phyloP scores from a whole-genome alignment of 306 rosid species.

The Abrus precatorius region DNA sequence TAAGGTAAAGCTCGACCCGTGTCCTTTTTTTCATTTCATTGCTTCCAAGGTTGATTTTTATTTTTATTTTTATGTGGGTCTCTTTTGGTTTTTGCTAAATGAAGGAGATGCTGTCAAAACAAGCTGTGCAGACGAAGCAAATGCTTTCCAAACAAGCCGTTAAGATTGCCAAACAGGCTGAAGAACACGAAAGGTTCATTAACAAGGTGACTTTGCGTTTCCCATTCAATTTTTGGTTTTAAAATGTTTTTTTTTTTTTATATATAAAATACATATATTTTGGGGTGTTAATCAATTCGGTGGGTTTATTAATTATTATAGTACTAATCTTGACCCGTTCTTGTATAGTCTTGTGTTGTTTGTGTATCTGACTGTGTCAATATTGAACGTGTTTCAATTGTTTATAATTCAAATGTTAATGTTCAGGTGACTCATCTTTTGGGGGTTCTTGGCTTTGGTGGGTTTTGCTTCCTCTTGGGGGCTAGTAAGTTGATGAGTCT shows the following conservation, averaged over 20 bases:
- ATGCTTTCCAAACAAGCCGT: constrained; percentile 79
- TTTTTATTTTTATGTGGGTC: constrained; percentile 32
- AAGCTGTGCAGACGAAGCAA: constrained; percentile 81
- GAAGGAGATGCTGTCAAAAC: constrained; percentile 76
- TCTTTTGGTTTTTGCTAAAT: constrained; percentile 58
- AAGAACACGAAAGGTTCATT: constrained; percentile 87
- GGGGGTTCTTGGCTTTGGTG: constrained; percentile 88
- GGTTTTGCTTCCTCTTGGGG: constrained; percentile 90
- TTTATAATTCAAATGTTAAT: not conserved
- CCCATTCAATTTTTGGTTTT: constrained; percentile 3
- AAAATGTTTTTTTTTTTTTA: not conserved
- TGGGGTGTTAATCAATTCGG: constrained; percentile 2
- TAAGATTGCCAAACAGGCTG: constrained; percentile 87
- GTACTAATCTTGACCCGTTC: not conserved
- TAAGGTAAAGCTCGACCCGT: constrained; percentile 53
- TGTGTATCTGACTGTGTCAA: not conserved
- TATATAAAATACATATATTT: not conserved
- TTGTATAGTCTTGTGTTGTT: not conserved
- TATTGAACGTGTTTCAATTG: not conserved
- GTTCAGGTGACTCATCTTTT: constrained; percentile 79
- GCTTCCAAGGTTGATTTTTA: constrained; percentile 1
- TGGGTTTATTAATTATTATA: not conserved
- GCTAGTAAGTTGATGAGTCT: constrained; percentile 74
- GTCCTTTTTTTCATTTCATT: constrained; percentile 24
- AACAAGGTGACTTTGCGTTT: constrained; percentile 63